phyloP scores from a whole-genome alignment of 2,329 filamentous ascomycete species.

The Microascus cirrosus region DNA sequence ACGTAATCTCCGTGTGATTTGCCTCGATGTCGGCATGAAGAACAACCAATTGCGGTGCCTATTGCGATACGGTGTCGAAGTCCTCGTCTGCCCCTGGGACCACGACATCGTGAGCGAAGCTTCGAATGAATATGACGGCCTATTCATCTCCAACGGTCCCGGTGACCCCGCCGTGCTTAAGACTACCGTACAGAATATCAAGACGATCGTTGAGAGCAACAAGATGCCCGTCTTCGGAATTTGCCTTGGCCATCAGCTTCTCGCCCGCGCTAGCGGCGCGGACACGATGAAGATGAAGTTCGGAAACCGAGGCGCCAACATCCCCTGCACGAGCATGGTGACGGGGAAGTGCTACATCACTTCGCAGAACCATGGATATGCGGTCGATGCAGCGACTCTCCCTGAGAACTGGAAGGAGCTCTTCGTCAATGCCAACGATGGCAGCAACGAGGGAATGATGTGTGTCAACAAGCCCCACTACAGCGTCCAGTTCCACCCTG shows the following conservation, averaged over 20 bases:
- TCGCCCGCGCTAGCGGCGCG: slow-evolving; percentile 79
- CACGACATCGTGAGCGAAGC: slow-evolving; percentile 74
- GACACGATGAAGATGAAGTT: slow-evolving; percentile 96
- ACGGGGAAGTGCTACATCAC: slow-evolving; percentile 98
- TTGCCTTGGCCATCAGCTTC: slow-evolving; percentile 86
- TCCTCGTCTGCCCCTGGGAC: slow-evolving; percentile 91
- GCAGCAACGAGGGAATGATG: slow-evolving; percentile 95
- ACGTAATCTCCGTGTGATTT: slow-evolving; percentile 75
- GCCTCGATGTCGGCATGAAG: slow-evolving; percentile 95
- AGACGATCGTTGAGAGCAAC: slow-evolving; percentile 64
- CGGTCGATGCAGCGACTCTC: slow-evolving; percentile 71
- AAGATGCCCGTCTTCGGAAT: slow-evolving; percentile 90
- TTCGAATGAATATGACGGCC: slow-evolving; percentile 80
- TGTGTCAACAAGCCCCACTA: slow-evolving; percentile 82
- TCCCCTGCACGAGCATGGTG: slow-evolving; percentile 90
- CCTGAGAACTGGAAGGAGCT: slow-evolving; percentile 79
- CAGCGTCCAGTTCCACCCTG: slow-evolving; percentile 98
- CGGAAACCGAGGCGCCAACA: slow-evolving; percentile 96
- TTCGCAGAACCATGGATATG: slow-evolving; percentile 96
- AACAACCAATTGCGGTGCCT: slow-evolving; percentile 96
- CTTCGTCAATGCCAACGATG: slow-evolving; percentile 96
- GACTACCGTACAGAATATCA: slow-evolving; percentile 68
- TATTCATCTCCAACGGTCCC: slow-evolving; percentile 96
- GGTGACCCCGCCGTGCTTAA: slow-evolving; percentile 86
- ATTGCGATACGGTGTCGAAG: slow-evolving; percentile 81